These are phyloP conservation scores for Candida michaelii DNA, from an alignment of 805 yeast species.

Conservation along the genomic window DNA sequence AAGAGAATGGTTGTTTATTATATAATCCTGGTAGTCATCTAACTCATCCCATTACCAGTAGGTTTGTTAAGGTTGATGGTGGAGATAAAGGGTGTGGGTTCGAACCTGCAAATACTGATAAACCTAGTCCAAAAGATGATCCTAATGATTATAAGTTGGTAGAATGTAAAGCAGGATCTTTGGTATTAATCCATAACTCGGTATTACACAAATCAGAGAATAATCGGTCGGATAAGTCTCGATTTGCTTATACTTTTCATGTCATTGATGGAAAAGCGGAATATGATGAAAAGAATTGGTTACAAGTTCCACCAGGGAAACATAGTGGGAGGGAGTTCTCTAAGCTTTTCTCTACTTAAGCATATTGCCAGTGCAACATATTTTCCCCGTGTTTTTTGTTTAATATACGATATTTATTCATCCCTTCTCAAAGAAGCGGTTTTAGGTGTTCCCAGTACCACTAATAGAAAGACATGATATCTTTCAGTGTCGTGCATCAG, in stretches of 20 bases:
- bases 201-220: constrained; percentile 71
- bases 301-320: constrained; percentile 64
- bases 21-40: constrained; percentile 73
- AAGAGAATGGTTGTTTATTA: constrained; percentile 65
- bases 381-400: no score
- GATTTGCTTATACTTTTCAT: constrained; percentile 81
- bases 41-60: constrained; percentile 50
- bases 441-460: no score
- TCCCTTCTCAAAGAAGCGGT: no score
- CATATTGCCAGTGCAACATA: no score
- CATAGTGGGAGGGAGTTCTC: constrained; percentile 63
- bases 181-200: constrained; percentile 68
- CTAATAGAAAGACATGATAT: no score
- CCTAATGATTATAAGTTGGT: constrained; percentile 48
- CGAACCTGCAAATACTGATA: constrained; percentile 30
- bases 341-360: constrained; percentile 43
- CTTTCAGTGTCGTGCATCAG: no score
- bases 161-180: constrained; percentile 69
- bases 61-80: constrained; percentile 58
- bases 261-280: constrained; percentile 64
- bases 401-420: no score
- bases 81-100: constrained; percentile 60
- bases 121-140: constrained; percentile 21
- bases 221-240: constrained; percentile 53
- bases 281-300: constrained; percentile 71